Conservation (phyloP, 176 grass and related monocot genomes). For the Coix lacrymajobi region DNA sequence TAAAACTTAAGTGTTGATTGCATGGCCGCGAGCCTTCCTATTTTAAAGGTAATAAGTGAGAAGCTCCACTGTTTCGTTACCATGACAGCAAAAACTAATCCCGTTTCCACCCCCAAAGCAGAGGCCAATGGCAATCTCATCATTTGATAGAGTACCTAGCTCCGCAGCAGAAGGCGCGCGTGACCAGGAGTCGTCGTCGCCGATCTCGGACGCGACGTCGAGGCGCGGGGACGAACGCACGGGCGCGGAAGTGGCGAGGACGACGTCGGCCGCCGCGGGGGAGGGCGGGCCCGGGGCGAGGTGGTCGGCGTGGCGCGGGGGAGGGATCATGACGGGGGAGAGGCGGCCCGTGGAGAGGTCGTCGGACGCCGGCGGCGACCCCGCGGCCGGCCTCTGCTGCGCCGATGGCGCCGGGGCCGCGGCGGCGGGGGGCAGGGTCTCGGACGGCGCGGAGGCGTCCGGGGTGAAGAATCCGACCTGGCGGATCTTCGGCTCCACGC, state of each 20-base stretch:
- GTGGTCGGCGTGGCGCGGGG: conserved; percentile 55
- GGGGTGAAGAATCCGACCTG: conserved; percentile 89
- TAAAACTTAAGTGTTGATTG: neutral
- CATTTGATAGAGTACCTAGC: conserved; percentile 12
- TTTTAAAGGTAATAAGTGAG: neutral
- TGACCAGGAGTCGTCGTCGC: conserved; percentile 35
- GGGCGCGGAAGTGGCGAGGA: conserved; percentile 36
- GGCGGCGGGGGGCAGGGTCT: neutral
- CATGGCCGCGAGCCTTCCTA: neutral
- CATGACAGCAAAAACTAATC: neutral
- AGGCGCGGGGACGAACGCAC: conserved; percentile 16
- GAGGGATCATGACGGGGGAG: conserved; percentile 87
- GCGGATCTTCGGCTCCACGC: conserved; percentile 70
- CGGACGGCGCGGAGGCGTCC: conserved; percentile 23
- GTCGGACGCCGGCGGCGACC: conserved; percentile 2
- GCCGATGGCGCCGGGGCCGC: neutral
- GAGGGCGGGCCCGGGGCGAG: conserved; percentile 28
- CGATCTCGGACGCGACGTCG: conserved; percentile 31
- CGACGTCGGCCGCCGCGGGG: conserved; percentile 2
- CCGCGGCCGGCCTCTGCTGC: neutral
- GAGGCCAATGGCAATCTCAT: neutral
- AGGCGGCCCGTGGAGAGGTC: conserved; percentile 41
- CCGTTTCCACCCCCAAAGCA: neutral
- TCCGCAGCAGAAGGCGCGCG: conserved; percentile 31
- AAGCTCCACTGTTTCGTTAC: neutral